Evolutionary conservation across 2,329 filamentous ascomycete species (phyloP).

Genomic region (Trichoderma koningii): DNA sequence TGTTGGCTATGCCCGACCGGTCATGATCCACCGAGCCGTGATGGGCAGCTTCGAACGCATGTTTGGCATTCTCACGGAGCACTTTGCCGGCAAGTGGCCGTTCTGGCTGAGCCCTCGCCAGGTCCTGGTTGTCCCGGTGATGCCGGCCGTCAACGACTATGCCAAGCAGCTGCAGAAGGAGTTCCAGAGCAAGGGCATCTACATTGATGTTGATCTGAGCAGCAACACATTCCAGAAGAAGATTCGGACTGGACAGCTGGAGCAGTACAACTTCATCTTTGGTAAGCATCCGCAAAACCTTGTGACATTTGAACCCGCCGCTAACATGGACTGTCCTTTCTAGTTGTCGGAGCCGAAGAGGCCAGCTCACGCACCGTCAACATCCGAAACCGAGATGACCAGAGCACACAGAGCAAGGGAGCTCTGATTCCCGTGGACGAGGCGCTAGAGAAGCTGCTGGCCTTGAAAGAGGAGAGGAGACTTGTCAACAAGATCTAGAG

Average conservation of each 20-base stretch:
- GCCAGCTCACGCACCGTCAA: slow-evolving; percentile 62
- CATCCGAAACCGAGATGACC: slow-evolving; percentile 65
- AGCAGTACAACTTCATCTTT: slow-evolving; percentile 84
- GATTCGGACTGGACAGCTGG: slow-evolving; percentile 77
- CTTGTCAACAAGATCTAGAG: slow-evolving; percentile 42
- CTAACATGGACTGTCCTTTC: background rate
- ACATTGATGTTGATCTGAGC: slow-evolving; percentile 59
- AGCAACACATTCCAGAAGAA: slow-evolving; percentile 88
- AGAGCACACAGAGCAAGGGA: slow-evolving; percentile 61
- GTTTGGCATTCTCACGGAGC: slow-evolving; percentile 77
- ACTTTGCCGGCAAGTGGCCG: slow-evolving; percentile 85
- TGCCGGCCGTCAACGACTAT: slow-evolving; percentile 78
- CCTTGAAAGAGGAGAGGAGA: slow-evolving; percentile 52
- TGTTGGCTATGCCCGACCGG: slow-evolving; percentile 73
- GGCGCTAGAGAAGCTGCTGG: slow-evolving; percentile 57
- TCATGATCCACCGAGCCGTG: slow-evolving; percentile 86
- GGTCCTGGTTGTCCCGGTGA: slow-evolving; percentile 61
- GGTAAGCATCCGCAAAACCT: slow-evolving; percentile 47
- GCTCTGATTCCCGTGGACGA: slow-evolving; percentile 60
- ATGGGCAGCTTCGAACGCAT: slow-evolving; percentile 68
- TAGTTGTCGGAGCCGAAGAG: slow-evolving; percentile 66
- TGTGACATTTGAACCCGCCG: slow-evolving; percentile 24
- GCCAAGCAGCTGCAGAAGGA: slow-evolving; percentile 71
- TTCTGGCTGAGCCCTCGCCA: slow-evolving; percentile 88
- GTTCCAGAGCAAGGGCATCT: slow-evolving; percentile 68